Evolutionary conservation across 2,329 filamentous ascomycete species (phyloP).

Genomic region (Cladosporium sp.): DNA sequence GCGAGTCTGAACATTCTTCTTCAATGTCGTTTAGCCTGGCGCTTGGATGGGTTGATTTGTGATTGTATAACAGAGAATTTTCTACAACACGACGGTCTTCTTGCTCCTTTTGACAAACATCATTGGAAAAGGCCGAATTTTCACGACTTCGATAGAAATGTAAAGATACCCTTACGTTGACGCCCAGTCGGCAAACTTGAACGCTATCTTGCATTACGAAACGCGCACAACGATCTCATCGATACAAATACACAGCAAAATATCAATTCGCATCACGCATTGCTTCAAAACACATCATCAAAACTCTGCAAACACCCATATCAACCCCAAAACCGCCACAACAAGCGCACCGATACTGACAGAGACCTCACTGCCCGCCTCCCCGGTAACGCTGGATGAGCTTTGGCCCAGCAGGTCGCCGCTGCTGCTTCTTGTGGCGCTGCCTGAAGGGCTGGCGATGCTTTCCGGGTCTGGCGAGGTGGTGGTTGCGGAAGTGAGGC

Average conservation of each 20-base stretch:
- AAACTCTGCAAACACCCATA: slow-evolving; percentile 3
- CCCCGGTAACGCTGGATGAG: not conserved
- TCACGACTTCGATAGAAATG: not conserved
- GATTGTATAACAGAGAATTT: not conserved
- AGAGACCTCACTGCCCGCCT: not conserved
- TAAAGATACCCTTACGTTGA: slow-evolving; percentile 6
- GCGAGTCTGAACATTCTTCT: not conserved
- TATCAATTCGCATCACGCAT: not conserved
- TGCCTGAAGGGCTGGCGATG: not conserved
- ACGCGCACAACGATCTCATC: not conserved
- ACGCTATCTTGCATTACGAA: too few species aligned
- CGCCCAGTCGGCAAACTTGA: too few species aligned
- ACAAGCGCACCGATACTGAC: not conserved
- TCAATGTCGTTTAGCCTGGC: not conserved
- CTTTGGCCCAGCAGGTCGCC: not conserved
- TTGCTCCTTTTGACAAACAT: not conserved
- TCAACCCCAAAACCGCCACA: not conserved
- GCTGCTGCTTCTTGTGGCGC: not conserved
- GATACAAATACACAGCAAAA: too few species aligned
- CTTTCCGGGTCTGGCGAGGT: not conserved
- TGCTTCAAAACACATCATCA: not conserved
- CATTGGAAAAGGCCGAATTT: not conserved
- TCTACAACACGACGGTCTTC: not conserved
- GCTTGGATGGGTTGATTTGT: not conserved
- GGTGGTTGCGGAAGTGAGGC: slow-evolving; percentile 1